Base-by-base conservation (phyloP, 495 filamentous ascomycete genomes). In the Daldinia decipiens region DNA sequence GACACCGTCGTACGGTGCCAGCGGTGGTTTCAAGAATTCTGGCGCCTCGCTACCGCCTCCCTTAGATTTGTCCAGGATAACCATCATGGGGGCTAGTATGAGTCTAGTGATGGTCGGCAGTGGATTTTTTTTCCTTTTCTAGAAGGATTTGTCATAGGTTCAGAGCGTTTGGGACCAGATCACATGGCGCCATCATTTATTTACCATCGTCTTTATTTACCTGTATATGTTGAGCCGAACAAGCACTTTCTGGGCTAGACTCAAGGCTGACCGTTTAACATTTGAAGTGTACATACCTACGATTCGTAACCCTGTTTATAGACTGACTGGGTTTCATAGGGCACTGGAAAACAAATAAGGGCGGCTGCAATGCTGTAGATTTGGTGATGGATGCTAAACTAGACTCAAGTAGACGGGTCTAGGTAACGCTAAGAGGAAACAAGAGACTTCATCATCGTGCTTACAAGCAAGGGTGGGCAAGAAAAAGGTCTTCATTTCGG, bases 21-120 rank as follows among this genome's bases (percentile, higher is more conserved):
- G 77, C 19, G 40, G 68, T 1, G 81, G 82, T 0, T 83, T 83
- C 62, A 68, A 77, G 4, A 71, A 73, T 29, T 77, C 77, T 34
- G 81, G 75, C 17, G 80, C 78, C 0, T 77, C 79, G 7, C 21
- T 71, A 17, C 65, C 75, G 34, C 71, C 79, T 1, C 52, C 69
- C 24, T 72, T 84, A 27, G 79, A 78, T 13, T 72, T 68, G 55
- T 69, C 74, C 3, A 70, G 77, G 34, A 58, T 83, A 34, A 59
- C 66, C 15, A 68, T 85, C 4, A 73, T 81, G 62, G 79, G 71
- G 1, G 40, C 78, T 3, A 78, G 75, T 29, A 78, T 83, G 69
- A 52, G 72, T 38, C 40, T 84, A 31, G 76, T 79, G 68, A 73
- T 79, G 65, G 17, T 84, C 19, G 81, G 82, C 9, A 81, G 82